A percentile compares a stretch with the other conserved stretches of the same genome.
Conservation (phyloP, 257 asterid species). For the Scutellaria barbata region DNA sequence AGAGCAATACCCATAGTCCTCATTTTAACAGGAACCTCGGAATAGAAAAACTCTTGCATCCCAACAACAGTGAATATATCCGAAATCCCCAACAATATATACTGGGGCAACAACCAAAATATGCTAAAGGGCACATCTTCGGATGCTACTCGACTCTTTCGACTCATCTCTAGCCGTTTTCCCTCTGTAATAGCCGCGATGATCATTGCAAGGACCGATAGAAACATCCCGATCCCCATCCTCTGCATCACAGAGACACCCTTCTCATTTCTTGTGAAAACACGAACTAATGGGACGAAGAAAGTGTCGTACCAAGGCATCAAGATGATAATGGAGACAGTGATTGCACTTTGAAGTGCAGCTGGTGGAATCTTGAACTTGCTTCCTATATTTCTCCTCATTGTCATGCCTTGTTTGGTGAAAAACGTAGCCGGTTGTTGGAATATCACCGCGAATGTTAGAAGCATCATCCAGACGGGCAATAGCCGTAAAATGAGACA, state of each 20-base stretch:
- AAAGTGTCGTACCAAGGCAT: slow-evolving; percentile 80
- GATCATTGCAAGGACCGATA: slow-evolving; percentile 81
- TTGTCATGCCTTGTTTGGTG: slow-evolving; percentile 95
- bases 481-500: slow-evolving; percentile 57
- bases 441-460: slow-evolving; percentile 87
- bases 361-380: slow-evolving; percentile 91
- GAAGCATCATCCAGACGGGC: slow-evolving; percentile 85
- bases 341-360: slow-evolving; percentile 91
- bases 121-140: slow-evolving; percentile 61
- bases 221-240: slow-evolving; percentile 86
- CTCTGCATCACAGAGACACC: slow-evolving; percentile 83
- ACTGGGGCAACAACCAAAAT: slow-evolving; percentile 91
- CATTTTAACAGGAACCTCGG: slow-evolving; percentile 80
- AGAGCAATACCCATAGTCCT: slow-evolving; percentile 91
- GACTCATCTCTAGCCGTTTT: slow-evolving; percentile 51
- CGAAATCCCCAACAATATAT: slow-evolving; percentile 78
- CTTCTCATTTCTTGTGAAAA: slow-evolving; percentile 59
- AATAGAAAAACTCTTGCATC: slow-evolving; percentile 91
- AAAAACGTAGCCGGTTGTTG: slow-evolving; percentile 94
- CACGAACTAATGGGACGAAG: slow-evolving; percentile 69
- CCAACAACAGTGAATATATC: slow-evolving; percentile 96
- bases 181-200: slow-evolving; percentile 76
- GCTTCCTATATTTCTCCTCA: slow-evolving; percentile 67
- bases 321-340: slow-evolving; percentile 67
- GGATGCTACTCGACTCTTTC: background rate